Evolutionary conservation across 306 rosid species (phyloP).

Genomic region (Cucumis cinereus): DNA sequence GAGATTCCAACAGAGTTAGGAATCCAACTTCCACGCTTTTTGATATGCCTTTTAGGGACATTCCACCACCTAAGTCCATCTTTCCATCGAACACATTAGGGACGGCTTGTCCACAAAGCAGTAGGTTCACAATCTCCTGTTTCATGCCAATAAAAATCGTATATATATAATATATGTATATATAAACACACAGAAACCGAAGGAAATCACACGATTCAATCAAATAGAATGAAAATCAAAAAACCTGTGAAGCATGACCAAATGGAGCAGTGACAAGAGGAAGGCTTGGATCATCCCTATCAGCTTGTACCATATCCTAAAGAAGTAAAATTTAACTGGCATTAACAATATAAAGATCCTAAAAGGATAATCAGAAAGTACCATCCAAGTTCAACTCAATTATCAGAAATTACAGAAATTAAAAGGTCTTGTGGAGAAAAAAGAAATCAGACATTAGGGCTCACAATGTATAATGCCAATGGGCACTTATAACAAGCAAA

Average conservation of each 20-base stretch:
- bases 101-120: slow-evolving; percentile 87
- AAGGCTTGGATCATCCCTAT: slow-evolving; percentile 93
- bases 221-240: neutral
- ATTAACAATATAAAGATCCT: slow-evolving; percentile 8
- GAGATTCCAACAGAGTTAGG: slow-evolving; percentile 74
- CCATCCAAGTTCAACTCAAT: neutral
- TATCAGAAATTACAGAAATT: neutral
- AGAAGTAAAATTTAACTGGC: slow-evolving; percentile 8
- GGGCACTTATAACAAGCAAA: neutral
- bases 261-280: slow-evolving; percentile 98
- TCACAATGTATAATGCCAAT: neutral
- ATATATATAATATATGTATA: neutral
- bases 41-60: slow-evolving; percentile 81
- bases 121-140: slow-evolving; percentile 85
- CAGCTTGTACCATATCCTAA: slow-evolving; percentile 79
- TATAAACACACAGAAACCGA: neutral
- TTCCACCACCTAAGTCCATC: slow-evolving; percentile 91
- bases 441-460: neutral
- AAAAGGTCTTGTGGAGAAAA: neutral
- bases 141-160: slow-evolving; percentile 12
- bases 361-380: neutral
- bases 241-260: slow-evolving; percentile 98
- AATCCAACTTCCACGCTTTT: slow-evolving; percentile 83
- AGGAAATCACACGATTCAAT: neutral
- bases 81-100: slow-evolving; percentile 86